phyloP scores from a whole-genome alignment of 2,329 filamentous ascomycete species.

The Sporothrix phasma region DNA sequence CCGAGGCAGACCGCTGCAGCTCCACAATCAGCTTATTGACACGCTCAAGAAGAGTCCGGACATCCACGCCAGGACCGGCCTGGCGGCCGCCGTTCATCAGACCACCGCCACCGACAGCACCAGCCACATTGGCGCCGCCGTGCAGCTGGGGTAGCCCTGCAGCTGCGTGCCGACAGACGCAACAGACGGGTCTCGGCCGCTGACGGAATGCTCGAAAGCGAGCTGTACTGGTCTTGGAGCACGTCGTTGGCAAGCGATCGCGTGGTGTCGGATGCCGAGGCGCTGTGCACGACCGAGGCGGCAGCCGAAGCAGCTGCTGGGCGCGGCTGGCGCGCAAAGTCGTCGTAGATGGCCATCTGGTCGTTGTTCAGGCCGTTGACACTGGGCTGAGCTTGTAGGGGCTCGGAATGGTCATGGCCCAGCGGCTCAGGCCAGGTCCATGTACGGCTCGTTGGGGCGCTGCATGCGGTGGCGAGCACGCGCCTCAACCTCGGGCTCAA shows the following conservation, averaged over 20 bases:
- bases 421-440: constrained; percentile 74
- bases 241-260: constrained; percentile 54
- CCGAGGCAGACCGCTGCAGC: constrained; percentile 43
- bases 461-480: constrained; percentile 66
- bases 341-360: constrained; percentile 92
- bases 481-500: constrained; percentile 68
- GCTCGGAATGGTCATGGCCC: constrained; percentile 88
- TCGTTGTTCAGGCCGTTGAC: constrained; percentile 69
- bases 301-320: not conserved
- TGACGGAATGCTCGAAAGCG: constrained; percentile 48
- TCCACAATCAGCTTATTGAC: constrained; percentile 50
- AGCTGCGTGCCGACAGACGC: constrained; percentile 44
- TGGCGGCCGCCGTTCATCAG: constrained; percentile 41
- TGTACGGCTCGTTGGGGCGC: constrained; percentile 73
- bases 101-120: not conserved
- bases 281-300: constrained; percentile 43
- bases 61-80: constrained; percentile 38
- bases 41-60: constrained; percentile 42
- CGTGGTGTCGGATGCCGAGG: constrained; percentile 51
- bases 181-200: constrained; percentile 48
- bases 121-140: constrained; percentile 25
- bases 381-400: constrained; percentile 74
- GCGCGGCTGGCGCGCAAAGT: constrained; percentile 81
- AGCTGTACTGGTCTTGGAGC: constrained; percentile 50
- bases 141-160: constrained; percentile 48